These are phyloP conservation scores for Exophiala phaeomuriformis DNA, from an alignment of 2,329 filamentous ascomycete species.

Conservation along the genomic window DNA sequence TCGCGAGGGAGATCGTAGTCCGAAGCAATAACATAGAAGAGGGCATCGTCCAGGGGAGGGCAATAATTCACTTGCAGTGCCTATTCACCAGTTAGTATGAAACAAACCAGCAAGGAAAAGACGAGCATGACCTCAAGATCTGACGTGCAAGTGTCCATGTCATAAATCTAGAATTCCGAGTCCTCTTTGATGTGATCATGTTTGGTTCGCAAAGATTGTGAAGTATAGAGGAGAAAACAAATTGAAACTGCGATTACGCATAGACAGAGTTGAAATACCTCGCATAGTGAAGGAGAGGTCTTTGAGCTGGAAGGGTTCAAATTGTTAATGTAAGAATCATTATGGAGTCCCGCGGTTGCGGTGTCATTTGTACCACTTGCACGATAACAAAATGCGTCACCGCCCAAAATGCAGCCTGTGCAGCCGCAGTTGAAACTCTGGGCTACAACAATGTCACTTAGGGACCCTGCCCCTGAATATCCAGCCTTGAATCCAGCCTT, in stretches of 20 bases:
- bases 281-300: neutral
- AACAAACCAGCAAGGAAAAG: neutral
- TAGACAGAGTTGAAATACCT: neutral
- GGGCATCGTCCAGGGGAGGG: slow-evolving; percentile 66
- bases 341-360: neutral
- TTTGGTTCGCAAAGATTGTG: neutral
- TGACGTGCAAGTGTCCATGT: slow-evolving; percentile 10
- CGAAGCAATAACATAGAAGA: slow-evolving; percentile 65
- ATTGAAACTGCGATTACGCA: too few species aligned
- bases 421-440: too few species aligned
- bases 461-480: too few species aligned
- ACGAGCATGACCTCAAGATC: slow-evolving; percentile 3
- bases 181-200: slow-evolving; percentile 5
- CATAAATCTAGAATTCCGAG: neutral
- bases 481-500: too few species aligned
- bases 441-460: too few species aligned
- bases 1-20: slow-evolving; percentile 60
- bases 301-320: neutral
- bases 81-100: slow-evolving; percentile 9
- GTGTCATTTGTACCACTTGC: neutral
- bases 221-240: neutral
- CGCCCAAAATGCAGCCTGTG: neutral
- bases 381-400: neutral
- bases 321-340: neutral
- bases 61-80: slow-evolving; percentile 55